phyloP scores from a whole-genome alignment of 768 basidiomycete genomes.

The Termitomyces sp. region DNA sequence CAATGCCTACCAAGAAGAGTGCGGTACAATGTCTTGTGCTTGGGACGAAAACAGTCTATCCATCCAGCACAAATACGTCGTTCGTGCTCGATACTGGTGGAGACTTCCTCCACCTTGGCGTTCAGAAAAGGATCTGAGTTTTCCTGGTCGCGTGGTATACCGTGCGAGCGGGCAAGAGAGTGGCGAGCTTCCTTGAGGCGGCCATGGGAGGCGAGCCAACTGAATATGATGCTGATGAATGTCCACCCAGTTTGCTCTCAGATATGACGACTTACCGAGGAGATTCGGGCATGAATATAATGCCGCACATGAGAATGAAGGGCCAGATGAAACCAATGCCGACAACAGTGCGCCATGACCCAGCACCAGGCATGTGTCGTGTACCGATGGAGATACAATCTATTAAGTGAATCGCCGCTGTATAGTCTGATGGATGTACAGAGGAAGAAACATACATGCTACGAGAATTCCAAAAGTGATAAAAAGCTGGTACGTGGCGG shows the following conservation, averaged over 20 bases:
- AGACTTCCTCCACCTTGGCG: conserved; percentile 55
- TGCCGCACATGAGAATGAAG: conserved; percentile 56
- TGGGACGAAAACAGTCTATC: conserved; percentile 62
- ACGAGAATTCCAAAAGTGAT: conserved; percentile 71
- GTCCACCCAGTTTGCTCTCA: too few species aligned
- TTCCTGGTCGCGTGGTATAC: conserved; percentile 39
- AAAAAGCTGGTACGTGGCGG: conserved; percentile 60
- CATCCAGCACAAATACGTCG: conserved; percentile 46
- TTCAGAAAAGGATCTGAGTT: conserved; percentile 38
- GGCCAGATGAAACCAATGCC: conserved; percentile 65
- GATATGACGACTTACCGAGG: conserved; percentile 35
- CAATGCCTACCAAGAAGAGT: conserved; percentile 44
- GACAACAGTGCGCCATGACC: conserved; percentile 62
- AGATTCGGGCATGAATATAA: conserved; percentile 68
- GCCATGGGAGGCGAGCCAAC: conserved; percentile 55
- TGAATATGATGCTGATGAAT: conserved; percentile 12
- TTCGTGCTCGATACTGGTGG: conserved; percentile 48
- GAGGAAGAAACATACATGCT: conserved; percentile 40
- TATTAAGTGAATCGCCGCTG: conserved; percentile 14
- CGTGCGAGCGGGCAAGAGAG: conserved; percentile 47
- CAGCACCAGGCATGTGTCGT: conserved; percentile 39
- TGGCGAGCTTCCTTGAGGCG: conserved; percentile 45
- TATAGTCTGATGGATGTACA: not conserved
- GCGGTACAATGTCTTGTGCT: conserved; percentile 59
- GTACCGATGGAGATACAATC: conserved; percentile 73